phyloP scores from a whole-genome alignment of 331 rosid genomes.

The Malus hybrid region DNA sequence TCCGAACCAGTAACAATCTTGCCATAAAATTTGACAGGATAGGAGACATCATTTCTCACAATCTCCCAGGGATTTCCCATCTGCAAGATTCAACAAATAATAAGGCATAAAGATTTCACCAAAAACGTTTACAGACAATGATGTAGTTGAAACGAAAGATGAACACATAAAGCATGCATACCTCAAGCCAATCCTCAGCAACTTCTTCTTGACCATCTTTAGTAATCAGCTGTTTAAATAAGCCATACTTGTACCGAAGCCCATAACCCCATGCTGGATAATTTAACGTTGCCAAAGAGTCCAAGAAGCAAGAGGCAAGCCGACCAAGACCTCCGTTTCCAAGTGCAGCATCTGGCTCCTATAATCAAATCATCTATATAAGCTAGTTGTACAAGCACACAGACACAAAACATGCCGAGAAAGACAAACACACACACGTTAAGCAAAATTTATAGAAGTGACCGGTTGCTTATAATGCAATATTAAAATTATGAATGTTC shows the following conservation, averaged over 20 bases:
- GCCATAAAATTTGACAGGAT: slow-evolving; percentile 74
- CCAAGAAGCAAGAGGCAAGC: slow-evolving; percentile 95
- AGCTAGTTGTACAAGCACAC: slow-evolving; percentile 3
- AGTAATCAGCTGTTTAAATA: slow-evolving; percentile 81
- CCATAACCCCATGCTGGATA: slow-evolving; percentile 99
- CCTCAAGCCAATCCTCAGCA: slow-evolving; percentile 99
- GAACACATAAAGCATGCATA: slow-evolving; percentile 19
- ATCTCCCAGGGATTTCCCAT: slow-evolving; percentile 98
- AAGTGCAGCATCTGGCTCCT: slow-evolving; percentile 99
- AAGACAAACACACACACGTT: neutral
- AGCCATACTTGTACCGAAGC: slow-evolving; percentile 87
- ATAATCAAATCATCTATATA: slow-evolving; percentile 20
- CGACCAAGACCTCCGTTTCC: slow-evolving; percentile 99
- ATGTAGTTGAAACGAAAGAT: slow-evolving; percentile 11
- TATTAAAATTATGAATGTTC: neutral
- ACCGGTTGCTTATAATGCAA: neutral
- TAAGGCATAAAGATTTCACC: slow-evolving; percentile 8
- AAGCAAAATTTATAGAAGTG: neutral
- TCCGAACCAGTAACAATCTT: slow-evolving; percentile 75
- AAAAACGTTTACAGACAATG: neutral
- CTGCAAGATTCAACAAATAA: slow-evolving; percentile 35
- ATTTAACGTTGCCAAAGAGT: slow-evolving; percentile 92
- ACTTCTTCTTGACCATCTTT: slow-evolving; percentile 95
- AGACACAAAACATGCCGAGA: neutral
- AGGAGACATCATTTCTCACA: slow-evolving; percentile 76